These are phyloP conservation scores for Solanum clarkiae DNA, from an alignment of 257 asterid species.

Conservation along the genomic window DNA sequence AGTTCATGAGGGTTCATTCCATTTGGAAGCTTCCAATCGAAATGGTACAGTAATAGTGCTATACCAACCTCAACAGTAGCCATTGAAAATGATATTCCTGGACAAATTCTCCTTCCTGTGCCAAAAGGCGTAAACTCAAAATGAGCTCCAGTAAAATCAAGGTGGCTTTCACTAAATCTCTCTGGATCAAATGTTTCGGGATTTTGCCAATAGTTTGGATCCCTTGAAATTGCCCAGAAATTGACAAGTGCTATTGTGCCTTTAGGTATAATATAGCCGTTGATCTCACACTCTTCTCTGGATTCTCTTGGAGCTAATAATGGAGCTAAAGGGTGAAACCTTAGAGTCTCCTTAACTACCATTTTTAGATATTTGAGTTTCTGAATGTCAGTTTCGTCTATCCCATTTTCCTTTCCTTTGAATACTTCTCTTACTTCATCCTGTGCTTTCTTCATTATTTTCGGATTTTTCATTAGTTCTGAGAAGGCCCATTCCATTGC, in stretches of 20 bases:
- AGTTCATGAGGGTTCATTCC: constrained; percentile 5
- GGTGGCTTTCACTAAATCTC: not conserved
- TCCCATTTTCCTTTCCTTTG: not conserved
- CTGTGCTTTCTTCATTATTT: constrained; percentile 15
- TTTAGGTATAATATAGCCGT: constrained; percentile 4
- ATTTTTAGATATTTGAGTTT: constrained; percentile 5
- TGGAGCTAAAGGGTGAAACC: not conserved
- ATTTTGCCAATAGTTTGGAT: constrained; percentile 9
- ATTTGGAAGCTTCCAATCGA: constrained; percentile 14
- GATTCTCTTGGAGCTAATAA: constrained; percentile 11
- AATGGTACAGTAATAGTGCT: constrained; percentile 12
- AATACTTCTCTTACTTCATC: constrained; percentile 5
- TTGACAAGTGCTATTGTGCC: constrained; percentile 4
- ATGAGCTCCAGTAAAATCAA: constrained; percentile 12
- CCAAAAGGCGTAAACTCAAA: constrained; percentile 25
- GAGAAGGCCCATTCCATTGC: constrained; percentile 11
- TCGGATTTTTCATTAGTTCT: constrained; percentile 12
- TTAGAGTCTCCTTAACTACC: not conserved
- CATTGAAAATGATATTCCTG: constrained; percentile 9
- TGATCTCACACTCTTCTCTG: constrained; percentile 7
- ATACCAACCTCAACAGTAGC: constrained; percentile 13
- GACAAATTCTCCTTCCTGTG: constrained; percentile 24
- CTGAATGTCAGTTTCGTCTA: constrained; percentile 6
- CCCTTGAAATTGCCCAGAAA: constrained; percentile 13
- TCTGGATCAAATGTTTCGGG: not conserved